Percentiles rank a stretch among this genome's conserved stretches.
These are phyloP conservation scores for Cystoderma amianthinum DNA, from an alignment of 768 basidiomycete species.

Conservation along the genomic window DNA sequence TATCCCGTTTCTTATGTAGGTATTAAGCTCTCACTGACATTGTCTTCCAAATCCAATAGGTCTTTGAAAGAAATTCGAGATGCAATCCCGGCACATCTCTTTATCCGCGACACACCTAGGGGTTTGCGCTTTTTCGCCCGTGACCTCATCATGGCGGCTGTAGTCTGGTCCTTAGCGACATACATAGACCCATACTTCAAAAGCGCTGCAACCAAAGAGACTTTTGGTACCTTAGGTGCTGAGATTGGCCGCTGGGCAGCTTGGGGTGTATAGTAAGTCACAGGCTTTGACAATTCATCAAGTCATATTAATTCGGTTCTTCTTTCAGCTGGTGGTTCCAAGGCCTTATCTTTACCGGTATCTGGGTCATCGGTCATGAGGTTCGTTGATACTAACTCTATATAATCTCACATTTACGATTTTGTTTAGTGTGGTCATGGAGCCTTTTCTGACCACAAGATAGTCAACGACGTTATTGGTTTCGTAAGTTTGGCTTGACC, in stretches of 20 bases:
- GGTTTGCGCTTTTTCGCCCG: conserved; percentile 36
- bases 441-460: conserved; percentile 43
- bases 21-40: background rate
- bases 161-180: conserved; percentile 34
- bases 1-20: conserved; percentile 3
- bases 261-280: conserved; percentile 40
- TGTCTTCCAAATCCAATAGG: conserved; percentile 18
- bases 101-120: conserved; percentile 31
- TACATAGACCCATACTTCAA: conserved; percentile 37
- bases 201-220: conserved; percentile 9
- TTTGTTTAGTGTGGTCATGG: conserved; percentile 48
- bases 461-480: conserved; percentile 42
- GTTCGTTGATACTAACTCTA: no score
- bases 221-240: conserved; percentile 25
- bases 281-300: background rate
- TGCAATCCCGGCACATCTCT: conserved; percentile 39
- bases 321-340: conserved; percentile 51
- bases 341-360: conserved; percentile 49
- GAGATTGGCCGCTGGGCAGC: conserved; percentile 31
- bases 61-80: conserved; percentile 42
- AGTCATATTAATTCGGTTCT: background rate
- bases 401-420: background rate
- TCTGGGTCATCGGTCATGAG: conserved; percentile 58
- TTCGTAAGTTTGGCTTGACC: conserved; percentile 30
- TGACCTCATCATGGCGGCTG: conserved; percentile 36